These are phyloP conservation scores for Capronia coronata DNA, from an alignment of 2,329 filamentous ascomycete genomes.

Conservation along the genomic window DNA sequence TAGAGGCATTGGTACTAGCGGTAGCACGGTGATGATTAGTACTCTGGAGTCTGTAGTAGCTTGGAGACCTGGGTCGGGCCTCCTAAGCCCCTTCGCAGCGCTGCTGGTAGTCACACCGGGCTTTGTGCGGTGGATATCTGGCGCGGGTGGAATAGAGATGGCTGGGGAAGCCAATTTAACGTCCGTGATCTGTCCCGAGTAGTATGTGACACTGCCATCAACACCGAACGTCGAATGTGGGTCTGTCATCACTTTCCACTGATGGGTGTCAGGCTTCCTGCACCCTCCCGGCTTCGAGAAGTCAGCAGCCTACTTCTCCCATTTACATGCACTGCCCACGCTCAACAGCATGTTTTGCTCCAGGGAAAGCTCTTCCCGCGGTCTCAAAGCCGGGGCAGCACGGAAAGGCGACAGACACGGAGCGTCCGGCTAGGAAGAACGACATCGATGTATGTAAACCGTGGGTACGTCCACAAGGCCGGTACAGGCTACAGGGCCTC, in stretches of 20 bases:
- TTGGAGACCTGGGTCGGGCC: slow-evolving; percentile 3
- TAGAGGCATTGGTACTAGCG: slow-evolving; percentile 6
- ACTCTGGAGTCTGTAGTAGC: slow-evolving; percentile 14
- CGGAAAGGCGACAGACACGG: background rate
- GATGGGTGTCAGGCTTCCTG: slow-evolving; percentile 12
- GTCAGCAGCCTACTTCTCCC: background rate
- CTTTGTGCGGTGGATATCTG: slow-evolving; percentile 11
- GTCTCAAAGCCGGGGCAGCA: background rate
- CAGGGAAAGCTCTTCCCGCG: background rate
- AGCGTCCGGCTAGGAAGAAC: background rate
- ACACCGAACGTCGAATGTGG: slow-evolving; percentile 19
- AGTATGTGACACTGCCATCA: slow-evolving; percentile 17
- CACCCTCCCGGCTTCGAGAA: slow-evolving; percentile 4
- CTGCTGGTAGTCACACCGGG: background rate
- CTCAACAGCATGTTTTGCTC: slow-evolving; percentile 1
- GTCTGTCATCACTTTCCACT: slow-evolving; percentile 26
- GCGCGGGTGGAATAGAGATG: slow-evolving; percentile 23
- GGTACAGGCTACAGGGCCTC: slow-evolving; percentile 11
- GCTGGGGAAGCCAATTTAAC: slow-evolving; percentile 23
- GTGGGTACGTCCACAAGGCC: slow-evolving; percentile 14
- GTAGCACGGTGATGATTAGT: slow-evolving; percentile 19
- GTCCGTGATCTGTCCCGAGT: slow-evolving; percentile 18
- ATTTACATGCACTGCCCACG: background rate
- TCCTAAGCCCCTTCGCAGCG: background rate
- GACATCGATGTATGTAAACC: background rate